Conservation (phyloP, 2,329 filamentous ascomycete species). For the Beauveria asiatica region DNA sequence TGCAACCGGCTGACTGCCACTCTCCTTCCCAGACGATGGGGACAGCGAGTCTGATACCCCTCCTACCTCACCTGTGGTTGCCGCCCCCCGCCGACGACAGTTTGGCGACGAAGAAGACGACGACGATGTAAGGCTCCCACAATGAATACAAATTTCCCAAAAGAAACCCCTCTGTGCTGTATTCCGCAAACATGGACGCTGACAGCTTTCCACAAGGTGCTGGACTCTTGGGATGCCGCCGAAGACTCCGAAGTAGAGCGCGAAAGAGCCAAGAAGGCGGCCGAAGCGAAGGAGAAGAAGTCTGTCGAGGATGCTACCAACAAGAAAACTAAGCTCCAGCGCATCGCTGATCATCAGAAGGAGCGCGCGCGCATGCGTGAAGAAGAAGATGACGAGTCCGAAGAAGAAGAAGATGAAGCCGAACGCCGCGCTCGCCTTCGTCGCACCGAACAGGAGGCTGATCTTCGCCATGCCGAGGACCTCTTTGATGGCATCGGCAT, state of each 20-base stretch:
- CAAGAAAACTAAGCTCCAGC: conserved; percentile 83
- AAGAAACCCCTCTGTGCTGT: neutral
- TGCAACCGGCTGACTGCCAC: conserved; percentile 17
- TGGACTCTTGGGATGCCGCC: conserved; percentile 94
- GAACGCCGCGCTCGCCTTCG: conserved; percentile 65
- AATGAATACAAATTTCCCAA: neutral
- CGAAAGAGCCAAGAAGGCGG: conserved; percentile 85
- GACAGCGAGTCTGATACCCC: conserved; percentile 29
- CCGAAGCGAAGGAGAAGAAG: conserved; percentile 79
- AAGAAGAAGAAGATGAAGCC: conserved; percentile 66
- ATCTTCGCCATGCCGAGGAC: conserved; percentile 83
- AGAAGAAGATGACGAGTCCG: conserved; percentile 40
- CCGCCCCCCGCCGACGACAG: conserved; percentile 41
- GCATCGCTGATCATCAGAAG: conserved; percentile 71
- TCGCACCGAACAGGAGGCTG: conserved; percentile 75
- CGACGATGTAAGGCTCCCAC: conserved; percentile 54
- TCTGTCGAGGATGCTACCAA: conserved; percentile 80
- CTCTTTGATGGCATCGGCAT: conserved; percentile 74
- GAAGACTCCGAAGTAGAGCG: conserved; percentile 96
- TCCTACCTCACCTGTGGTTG: conserved; percentile 25
- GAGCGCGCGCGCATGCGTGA: conserved; percentile 44
- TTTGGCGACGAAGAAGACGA: conserved; percentile 92
- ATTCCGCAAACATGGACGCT: neutral
- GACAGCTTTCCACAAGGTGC: conserved; percentile 50
- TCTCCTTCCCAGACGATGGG: conserved; percentile 28